phyloP scores from a whole-genome alignment of 2,329 filamentous ascomycete species.

The Penicillium hesseltinei region DNA sequence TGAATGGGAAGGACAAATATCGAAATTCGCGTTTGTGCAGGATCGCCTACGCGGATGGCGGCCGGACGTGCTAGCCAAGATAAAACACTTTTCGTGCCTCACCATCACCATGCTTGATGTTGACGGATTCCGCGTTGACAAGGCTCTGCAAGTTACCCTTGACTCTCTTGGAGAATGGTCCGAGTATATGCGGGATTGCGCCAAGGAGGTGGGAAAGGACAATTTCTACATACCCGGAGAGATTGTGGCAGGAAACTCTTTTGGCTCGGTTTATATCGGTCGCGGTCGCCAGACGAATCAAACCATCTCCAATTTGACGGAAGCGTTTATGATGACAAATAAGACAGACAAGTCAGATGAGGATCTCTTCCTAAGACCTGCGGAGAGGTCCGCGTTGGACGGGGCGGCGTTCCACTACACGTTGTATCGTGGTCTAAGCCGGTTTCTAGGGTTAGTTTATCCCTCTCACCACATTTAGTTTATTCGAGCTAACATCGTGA shows the following conservation, averaged over 20 bases:
- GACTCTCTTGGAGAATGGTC: slow-evolving; percentile 61
- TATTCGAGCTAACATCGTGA: neutral
- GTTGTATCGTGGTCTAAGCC: slow-evolving; percentile 58
- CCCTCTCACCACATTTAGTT: neutral
- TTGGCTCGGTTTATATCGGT: slow-evolving; percentile 60
- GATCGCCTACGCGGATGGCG: slow-evolving; percentile 66
- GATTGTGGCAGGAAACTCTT: slow-evolving; percentile 61
- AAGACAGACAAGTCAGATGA: slow-evolving; percentile 31
- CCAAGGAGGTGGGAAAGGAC: slow-evolving; percentile 56
- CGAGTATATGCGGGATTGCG: slow-evolving; percentile 54
- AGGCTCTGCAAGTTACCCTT: slow-evolving; percentile 62
- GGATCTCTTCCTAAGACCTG: slow-evolving; percentile 50
- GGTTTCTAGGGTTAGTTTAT: slow-evolving; percentile 51
- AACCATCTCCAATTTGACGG: slow-evolving; percentile 41
- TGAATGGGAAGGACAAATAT: slow-evolving; percentile 62
- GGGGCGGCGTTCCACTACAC: slow-evolving; percentile 63
- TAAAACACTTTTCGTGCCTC: slow-evolving; percentile 63
- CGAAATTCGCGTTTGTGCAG: slow-evolving; percentile 66
- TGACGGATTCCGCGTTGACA: slow-evolving; percentile 66
- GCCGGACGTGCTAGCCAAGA: slow-evolving; percentile 56
- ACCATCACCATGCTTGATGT: slow-evolving; percentile 60
- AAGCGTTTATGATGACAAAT: slow-evolving; percentile 53
- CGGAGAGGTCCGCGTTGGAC: slow-evolving; percentile 55
- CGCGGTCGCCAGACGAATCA: slow-evolving; percentile 58
- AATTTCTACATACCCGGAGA: slow-evolving; percentile 66